These are phyloP conservation scores for Diplosphaera chodatii DNA, from an alignment of 139 green algal genomes.

Conservation along the genomic window DNA sequence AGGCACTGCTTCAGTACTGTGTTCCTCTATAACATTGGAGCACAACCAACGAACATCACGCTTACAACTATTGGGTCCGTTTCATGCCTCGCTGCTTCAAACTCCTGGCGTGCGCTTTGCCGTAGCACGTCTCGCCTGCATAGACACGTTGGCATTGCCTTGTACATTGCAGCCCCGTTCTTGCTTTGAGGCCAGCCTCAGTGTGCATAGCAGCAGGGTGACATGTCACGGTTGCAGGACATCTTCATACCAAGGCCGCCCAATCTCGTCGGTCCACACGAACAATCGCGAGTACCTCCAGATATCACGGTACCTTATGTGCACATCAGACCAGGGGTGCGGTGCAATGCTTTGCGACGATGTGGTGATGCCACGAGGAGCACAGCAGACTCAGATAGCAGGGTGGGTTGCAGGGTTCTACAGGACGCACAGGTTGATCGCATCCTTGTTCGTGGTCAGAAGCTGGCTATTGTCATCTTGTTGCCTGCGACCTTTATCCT, in stretches of 20 bases:
- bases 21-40: neutral
- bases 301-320: slow-evolving; percentile 13
- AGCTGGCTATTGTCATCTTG: neutral
- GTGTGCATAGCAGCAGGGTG: neutral
- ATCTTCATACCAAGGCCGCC: slow-evolving; percentile 9
- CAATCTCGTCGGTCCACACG: slow-evolving; percentile 12
- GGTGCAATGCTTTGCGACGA: neutral
- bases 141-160: neutral
- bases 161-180: no score
- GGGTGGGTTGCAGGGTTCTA: no score
- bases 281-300: slow-evolving; percentile 13
- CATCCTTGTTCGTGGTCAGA: neutral
- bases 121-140: slow-evolving; percentile 42
- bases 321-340: neutral
- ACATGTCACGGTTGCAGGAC: neutral
- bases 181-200: neutral
- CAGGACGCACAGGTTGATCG: neutral
- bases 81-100: slow-evolving; percentile 32
- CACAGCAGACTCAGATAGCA: no score
- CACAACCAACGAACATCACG: neutral
- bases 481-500: neutral
- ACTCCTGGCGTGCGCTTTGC: slow-evolving; percentile 38
- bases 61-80: slow-evolving; percentile 34
- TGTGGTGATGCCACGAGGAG: no score
- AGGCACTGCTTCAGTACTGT: neutral